Base-by-base conservation (phyloP, 164 flowering plant species). In the Buxus sempervirens region DNA sequence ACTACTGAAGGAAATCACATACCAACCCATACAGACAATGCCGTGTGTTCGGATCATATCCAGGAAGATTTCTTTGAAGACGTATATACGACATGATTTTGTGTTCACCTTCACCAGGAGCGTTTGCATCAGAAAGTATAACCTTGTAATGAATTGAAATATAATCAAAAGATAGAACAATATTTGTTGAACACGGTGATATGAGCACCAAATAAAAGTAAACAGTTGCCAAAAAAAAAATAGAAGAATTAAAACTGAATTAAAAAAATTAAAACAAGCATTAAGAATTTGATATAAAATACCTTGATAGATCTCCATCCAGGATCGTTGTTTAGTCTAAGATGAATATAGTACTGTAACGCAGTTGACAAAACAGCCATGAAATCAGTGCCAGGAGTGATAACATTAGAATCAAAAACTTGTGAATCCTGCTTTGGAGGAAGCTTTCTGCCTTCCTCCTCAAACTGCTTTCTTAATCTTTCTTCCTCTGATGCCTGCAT, bases 81-180 rank as follows among this genome's bases (percentile, higher is more conserved):
- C 98, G 97, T 58, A 95, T 82, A 63, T 92, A 95, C 0, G 97
- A 95, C 97, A 95, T 95, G 62, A 95, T 78, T 73, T 95, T 95
- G 79, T 95, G 98, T 70, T 95, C 97, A 65, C 98, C 98, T 88
- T 95, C 97, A 76, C 98, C 98, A 68, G 98, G 98, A 80, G 88
- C 93, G 86, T 95, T 95, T 49, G 97, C 96, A 85, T 95, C 98
- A 67, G 98, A 95, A 60, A 95, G 96, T 51, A 95, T 86, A 74
- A 92, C 97, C 98, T 94, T 75, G 82, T 80, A 71, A 73, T 62
- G 64, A 48, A 38, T 26, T 6, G 41, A 26, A 58, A 5, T 6
- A 41, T 53, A 58, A 66, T 62, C 15, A 66, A 65, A 66, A 22
- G 21, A 24, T 60, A 64, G 15, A 48, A 73, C 16, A 20, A 53